Evolutionary conservation across 73 alveolate genomes (phyloP).

Genomic region (Symbiodinium natans): DNA sequence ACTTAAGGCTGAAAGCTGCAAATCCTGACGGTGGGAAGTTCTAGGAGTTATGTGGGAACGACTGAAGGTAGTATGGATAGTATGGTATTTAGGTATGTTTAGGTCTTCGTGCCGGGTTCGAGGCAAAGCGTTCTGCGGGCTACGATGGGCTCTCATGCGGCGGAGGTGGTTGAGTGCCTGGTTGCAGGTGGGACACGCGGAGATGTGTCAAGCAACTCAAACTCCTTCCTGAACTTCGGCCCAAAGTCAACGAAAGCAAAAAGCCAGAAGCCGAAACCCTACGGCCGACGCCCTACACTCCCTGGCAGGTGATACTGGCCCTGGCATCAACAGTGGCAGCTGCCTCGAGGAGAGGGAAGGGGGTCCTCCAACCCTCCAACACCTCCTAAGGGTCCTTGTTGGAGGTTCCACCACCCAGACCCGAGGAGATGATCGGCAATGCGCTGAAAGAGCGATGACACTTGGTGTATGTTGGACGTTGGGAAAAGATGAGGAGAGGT

Average conservation of each 20-base stretch:
- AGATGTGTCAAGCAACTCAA: background rate
- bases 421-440: slow-evolving; percentile 63
- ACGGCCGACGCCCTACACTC: background rate
- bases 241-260: background rate
- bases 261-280: background rate
- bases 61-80: too few relatives aligned
- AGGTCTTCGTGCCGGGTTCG: too few relatives aligned
- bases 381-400: too few relatives aligned
- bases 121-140: slow-evolving; percentile 27
- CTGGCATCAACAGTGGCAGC: slow-evolving; percentile 66
- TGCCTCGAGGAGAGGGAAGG: slow-evolving; percentile 20
- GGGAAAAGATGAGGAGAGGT: too few relatives aligned
- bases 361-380: background rate
- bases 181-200: slow-evolving; percentile 32
- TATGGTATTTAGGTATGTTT: too few relatives aligned
- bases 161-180: slow-evolving; percentile 62
- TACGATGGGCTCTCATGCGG: slow-evolving; percentile 28
- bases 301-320: slow-evolving; percentile 72
- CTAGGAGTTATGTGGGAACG: too few relatives aligned
- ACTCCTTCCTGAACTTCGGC: background rate
- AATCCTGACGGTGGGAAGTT: too few relatives aligned
- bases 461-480: too few relatives aligned
- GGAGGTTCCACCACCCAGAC: too few relatives aligned
- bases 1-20: too few relatives aligned
- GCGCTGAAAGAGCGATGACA: slow-evolving; percentile 40